phyloP scores from a whole-genome alignment of 352 stramenopile genomes.

The Phytopythium vexans region DNA sequence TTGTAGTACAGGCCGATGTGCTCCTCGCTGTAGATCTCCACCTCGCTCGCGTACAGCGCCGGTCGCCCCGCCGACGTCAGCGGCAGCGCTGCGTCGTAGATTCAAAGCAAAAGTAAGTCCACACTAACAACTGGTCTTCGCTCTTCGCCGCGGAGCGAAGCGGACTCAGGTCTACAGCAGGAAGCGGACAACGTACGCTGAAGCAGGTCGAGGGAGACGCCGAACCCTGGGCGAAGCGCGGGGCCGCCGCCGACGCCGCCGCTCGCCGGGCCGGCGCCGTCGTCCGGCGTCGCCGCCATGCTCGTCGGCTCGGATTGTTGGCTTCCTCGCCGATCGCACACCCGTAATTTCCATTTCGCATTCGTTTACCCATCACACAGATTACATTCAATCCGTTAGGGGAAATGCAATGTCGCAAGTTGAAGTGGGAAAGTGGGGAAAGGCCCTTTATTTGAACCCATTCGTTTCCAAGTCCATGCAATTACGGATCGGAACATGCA shows the following conservation, averaged over 20 bases:
- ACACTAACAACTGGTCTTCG: background rate
- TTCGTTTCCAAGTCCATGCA: background rate
- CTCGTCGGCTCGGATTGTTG: too few relatives aligned
- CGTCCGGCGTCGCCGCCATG: too few relatives aligned
- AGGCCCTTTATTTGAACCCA: background rate
- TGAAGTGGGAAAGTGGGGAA: too few relatives aligned
- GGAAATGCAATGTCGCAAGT: too few relatives aligned
- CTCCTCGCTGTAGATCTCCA: constrained; percentile 88
- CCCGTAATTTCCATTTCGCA: too few relatives aligned
- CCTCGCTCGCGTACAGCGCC: constrained; percentile 70
- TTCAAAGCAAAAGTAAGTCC: background rate
- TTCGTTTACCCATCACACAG: too few relatives aligned
- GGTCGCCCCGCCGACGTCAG: constrained; percentile 69
- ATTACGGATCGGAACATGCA: constrained; percentile 40
- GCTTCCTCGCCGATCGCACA: too few relatives aligned
- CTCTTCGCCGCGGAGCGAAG: background rate
- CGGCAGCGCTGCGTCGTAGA: constrained; percentile 39
- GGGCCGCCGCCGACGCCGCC: background rate
- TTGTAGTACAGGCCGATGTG: constrained; percentile 83
- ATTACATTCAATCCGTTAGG: too few relatives aligned
- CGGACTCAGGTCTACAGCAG: background rate
- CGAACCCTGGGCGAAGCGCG: background rate
- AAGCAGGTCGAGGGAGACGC: constrained; percentile 61
- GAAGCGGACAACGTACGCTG: constrained; percentile 39
- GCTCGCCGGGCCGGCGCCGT: too few relatives aligned